These are phyloP conservation scores for Alternaria metachromatica DNA, from an alignment of 2,329 filamentous ascomycete genomes.

Conservation along the genomic window DNA sequence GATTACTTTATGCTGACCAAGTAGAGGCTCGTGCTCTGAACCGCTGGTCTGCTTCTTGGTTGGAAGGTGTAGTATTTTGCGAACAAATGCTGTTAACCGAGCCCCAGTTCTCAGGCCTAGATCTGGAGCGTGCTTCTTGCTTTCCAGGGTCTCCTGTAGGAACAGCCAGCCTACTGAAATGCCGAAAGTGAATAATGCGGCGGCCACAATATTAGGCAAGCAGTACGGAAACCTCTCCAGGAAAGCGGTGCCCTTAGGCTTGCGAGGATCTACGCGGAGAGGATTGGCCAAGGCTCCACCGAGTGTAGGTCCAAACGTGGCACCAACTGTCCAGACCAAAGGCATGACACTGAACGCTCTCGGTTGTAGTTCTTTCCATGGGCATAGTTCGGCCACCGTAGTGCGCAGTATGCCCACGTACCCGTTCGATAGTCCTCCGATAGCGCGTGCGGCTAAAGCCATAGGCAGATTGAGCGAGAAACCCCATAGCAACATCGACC, in stretches of 20 bases:
- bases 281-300: slow-evolving; percentile 88
- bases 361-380: slow-evolving; percentile 83
- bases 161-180: slow-evolving; percentile 78
- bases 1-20: slow-evolving; percentile 28
- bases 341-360: slow-evolving; percentile 94
- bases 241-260: slow-evolving; percentile 70
- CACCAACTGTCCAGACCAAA: slow-evolving; percentile 84
- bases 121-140: slow-evolving; percentile 71
- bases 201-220: slow-evolving; percentile 81
- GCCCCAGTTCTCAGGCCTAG: slow-evolving; percentile 78
- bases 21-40: slow-evolving; percentile 40
- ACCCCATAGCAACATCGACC: slow-evolving; percentile 81
- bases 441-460: slow-evolving; percentile 77
- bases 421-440: slow-evolving; percentile 86
- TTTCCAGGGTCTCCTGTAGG: slow-evolving; percentile 82
- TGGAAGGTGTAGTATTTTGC: slow-evolving; percentile 25
- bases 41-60: slow-evolving; percentile 11
- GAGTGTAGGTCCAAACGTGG: slow-evolving; percentile 83
- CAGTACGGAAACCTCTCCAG: slow-evolving; percentile 81
- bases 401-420: slow-evolving; percentile 86
- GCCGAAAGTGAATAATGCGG: slow-evolving; percentile 78
- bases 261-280: slow-evolving; percentile 71
- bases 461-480: slow-evolving; percentile 79
- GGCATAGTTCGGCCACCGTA: slow-evolving; percentile 91
- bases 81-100: slow-evolving; percentile 57